Evolutionary conservation across 192 early-diverging fungal species (phyloP).

Genomic region (Glomus cerebriforme): DNA sequence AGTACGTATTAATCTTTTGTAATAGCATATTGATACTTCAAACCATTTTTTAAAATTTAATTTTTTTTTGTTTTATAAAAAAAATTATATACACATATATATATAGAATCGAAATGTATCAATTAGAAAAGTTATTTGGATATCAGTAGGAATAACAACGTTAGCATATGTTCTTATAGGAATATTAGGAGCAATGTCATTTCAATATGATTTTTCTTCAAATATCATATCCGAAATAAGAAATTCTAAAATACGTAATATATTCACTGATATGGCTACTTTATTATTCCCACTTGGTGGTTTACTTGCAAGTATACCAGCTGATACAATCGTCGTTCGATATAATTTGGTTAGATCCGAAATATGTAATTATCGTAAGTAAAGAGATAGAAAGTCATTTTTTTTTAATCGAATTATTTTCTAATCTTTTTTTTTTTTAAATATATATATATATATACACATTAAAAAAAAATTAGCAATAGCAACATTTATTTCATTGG

Average conservation of each 20-base stretch:
- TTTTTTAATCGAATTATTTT: not conserved
- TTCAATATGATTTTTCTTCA: conserved; percentile 39
- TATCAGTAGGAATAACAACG: conserved; percentile 48
- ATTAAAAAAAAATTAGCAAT: conserved; percentile 24
- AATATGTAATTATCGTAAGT: conserved; percentile 47
- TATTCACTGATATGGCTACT: conserved; percentile 42
- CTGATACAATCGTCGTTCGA: conserved; percentile 65
- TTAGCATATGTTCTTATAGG: conserved; percentile 56
- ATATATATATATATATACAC: no score
- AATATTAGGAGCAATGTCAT: conserved; percentile 51
- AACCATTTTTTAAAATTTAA: not conserved
- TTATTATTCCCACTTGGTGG: conserved; percentile 54
- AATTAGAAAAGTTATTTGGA: conserved; percentile 60
- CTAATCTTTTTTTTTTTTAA: not conserved
- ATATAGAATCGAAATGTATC: conserved; percentile 51
- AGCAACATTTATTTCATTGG: conserved; percentile 52
- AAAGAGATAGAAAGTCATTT: no score
- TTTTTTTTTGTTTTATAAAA: not conserved
- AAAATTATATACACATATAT: no score
- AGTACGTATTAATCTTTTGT: conserved; percentile 35
- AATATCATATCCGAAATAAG: conserved; percentile 44
- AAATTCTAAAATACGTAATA: conserved; percentile 18
- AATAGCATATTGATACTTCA: not conserved
- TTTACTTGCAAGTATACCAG: conserved; percentile 70
- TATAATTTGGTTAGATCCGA: conserved; percentile 55